Conservation (phyloP, 2,329 filamentous ascomycete genomes). For the Fusarium setosum region DNA sequence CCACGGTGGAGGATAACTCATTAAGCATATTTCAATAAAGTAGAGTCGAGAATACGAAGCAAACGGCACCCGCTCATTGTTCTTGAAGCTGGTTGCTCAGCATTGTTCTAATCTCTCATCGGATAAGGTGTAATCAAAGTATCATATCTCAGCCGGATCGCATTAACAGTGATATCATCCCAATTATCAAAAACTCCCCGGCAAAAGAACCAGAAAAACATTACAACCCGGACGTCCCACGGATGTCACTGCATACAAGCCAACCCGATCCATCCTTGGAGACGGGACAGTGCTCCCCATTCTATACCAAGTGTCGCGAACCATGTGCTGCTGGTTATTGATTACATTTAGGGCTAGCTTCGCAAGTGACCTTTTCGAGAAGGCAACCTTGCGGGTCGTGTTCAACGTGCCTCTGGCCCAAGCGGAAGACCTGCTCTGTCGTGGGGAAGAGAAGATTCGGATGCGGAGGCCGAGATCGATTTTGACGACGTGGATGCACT, state of each 20-base stretch:
- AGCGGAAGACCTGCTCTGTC: not conserved
- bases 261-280: not conserved
- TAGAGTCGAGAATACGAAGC: too few species aligned
- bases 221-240: slow-evolving; percentile 1
- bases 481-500: slow-evolving; percentile 16
- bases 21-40: too few species aligned
- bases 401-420: slow-evolving; percentile 6
- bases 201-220: slow-evolving; percentile 5
- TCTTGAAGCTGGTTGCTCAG: too few species aligned
- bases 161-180: slow-evolving; percentile 13
- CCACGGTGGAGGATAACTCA: too few species aligned
- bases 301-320: not conserved
- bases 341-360: not conserved
- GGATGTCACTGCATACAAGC: slow-evolving; percentile 6
- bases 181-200: slow-evolving; percentile 5
- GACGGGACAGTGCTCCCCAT: not conserved
- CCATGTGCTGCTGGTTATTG: not conserved
- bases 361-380: not conserved
- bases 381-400: not conserved
- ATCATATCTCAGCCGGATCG: too few species aligned
- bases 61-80: too few species aligned
- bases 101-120: too few species aligned
- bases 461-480: slow-evolving; percentile 22
- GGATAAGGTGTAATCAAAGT: too few species aligned
- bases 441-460: slow-evolving; percentile 19